Conservation (phyloP, 2,329 filamentous ascomycete species). For the Ophiocordyceps camponoti-saundersi region DNA sequence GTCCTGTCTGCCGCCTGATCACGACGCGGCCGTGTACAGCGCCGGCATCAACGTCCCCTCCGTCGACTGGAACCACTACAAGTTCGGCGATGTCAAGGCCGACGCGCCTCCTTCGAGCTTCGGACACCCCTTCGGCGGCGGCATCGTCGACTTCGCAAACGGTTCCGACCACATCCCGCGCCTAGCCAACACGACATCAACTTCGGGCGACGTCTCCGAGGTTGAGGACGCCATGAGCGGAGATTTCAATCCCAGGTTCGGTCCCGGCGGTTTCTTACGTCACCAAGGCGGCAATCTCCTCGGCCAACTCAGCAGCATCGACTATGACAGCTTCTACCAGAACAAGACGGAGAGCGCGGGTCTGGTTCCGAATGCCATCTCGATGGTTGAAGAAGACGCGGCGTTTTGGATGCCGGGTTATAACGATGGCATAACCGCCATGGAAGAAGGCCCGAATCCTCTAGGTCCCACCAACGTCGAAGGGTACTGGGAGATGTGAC, state of each 20-base stretch:
- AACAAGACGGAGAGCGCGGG: conserved; percentile 20
- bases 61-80: conserved; percentile 28
- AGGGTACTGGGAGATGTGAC: conserved; percentile 20
- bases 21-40: conserved; percentile 42
- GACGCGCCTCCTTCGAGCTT: conserved; percentile 37
- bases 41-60: conserved; percentile 40
- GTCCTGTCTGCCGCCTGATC: conserved; percentile 27
- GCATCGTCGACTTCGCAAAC: conserved; percentile 30
- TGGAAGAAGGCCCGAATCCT: conserved; percentile 19
- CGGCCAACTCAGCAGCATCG: conserved; percentile 30
- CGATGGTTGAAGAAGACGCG: conserved; percentile 33
- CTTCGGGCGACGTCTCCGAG: conserved; percentile 51
- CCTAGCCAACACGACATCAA: conserved; percentile 39
- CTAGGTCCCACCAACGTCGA: conserved; percentile 13
- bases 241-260: conserved; percentile 26
- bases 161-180: conserved; percentile 37
- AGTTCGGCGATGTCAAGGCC: conserved; percentile 25
- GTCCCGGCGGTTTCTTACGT: conserved; percentile 24
- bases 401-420: conserved; percentile 32
- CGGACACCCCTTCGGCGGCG: conserved; percentile 35
- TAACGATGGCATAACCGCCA: conserved; percentile 17
- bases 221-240: conserved; percentile 40
- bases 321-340: conserved; percentile 39
- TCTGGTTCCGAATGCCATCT: conserved; percentile 23
- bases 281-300: conserved; percentile 20